Evolutionary conservation across 2,329 filamentous ascomycete genomes (phyloP), one percentile per base, ranked within the genome.

Genomic region (Rhynchosporium graminicola): DNA sequence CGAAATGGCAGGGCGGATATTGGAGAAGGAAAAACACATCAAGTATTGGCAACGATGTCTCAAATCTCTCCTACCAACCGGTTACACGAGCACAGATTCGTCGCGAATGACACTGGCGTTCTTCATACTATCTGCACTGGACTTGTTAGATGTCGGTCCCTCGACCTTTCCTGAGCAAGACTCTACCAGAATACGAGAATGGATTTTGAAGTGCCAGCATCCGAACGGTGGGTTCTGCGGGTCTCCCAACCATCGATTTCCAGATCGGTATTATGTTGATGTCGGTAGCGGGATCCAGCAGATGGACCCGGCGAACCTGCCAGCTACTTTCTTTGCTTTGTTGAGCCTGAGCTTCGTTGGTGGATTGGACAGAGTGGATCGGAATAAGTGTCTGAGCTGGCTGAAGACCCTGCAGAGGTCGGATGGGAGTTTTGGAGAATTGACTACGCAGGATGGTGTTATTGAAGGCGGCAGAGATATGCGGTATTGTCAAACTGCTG

Each of bases 31-130:
- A 54, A 83, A 82, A 62, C 95, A 99, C 75, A 80, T 95, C 74
- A 91, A 89, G 74, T 99, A 97, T 83, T 99, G 93, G 88, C 85
- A 92, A 68, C 88, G 93, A 74, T 97, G 94, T 75, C 83, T 95
- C 67, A 89, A 89, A 74, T 89, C 88, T 29, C 83, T 89, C 65
- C 86, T 99, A 6, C 95, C 95, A 0, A 83, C 87, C 51, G 82
- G 86, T 66, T 99, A 98, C 79, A 96, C 91, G 15, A 83, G 87
- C 74, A 95, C 90, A 75, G 95, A 99, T 78, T 92, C 92, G 69
- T 94, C 89, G 71, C 92, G 95, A 71, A 89, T 98, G 80, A 90
- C 89, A 4, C 86, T 98, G 60, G 92, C 87, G 68, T 96, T 89
- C 80, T 97, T 99, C 80, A 93, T 89, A 68, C 79, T 98, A 71